Conservation (phyloP, 345 rosid species). For the Cardamine occulta region DNA sequence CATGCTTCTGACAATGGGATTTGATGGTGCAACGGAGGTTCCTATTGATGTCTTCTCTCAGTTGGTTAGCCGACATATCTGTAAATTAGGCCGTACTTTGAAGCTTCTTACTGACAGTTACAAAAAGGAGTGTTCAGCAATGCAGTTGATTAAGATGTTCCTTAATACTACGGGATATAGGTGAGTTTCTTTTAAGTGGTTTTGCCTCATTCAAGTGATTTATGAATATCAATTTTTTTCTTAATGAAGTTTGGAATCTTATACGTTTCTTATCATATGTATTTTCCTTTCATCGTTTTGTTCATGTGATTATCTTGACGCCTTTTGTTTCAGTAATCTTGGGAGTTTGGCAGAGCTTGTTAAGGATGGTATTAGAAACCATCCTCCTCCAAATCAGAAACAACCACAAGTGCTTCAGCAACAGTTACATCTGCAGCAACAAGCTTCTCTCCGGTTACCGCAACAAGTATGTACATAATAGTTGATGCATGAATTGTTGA, state of each 20-base stretch:
- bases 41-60: conserved; percentile 85
- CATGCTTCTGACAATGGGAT: conserved; percentile 62
- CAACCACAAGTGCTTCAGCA: conserved; percentile 67
- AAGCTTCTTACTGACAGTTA: conserved; percentile 84
- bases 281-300: conserved; percentile 2
- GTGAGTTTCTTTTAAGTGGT: conserved; percentile 44
- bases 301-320: conserved; percentile 30
- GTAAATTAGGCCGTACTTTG: conserved; percentile 70
- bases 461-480: conserved; percentile 64
- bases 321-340: conserved; percentile 52
- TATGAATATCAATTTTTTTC: background rate
- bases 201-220: conserved; percentile 9
- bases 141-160: conserved; percentile 87
- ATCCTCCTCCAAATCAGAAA: conserved; percentile 60
- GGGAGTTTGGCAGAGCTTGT: conserved; percentile 73
- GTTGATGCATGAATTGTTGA: conserved; percentile 8
- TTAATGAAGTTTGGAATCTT: background rate
- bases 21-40: conserved; percentile 81
- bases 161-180: conserved; percentile 69
- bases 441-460: conserved; percentile 59
- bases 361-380: conserved; percentile 65
- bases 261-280: background rate
- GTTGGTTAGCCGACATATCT: conserved; percentile 64
- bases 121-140: conserved; percentile 79
- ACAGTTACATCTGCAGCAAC: conserved; percentile 76